A percentile compares a stretch with the other conserved stretches of the same genome.
phyloP scores from a whole-genome alignment of 2,329 filamentous ascomycete species.

The Colletotrichum agaves region DNA sequence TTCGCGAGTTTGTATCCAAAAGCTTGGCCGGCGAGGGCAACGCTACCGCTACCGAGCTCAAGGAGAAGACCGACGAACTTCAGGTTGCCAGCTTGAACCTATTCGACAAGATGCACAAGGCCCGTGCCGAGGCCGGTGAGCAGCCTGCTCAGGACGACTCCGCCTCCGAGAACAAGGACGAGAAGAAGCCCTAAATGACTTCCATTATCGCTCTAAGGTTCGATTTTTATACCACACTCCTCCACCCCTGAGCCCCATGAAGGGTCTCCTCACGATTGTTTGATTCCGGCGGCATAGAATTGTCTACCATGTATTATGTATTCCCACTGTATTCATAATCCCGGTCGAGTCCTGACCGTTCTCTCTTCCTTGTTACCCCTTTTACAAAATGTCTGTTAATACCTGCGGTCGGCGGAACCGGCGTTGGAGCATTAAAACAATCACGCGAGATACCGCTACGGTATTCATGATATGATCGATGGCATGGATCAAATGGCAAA shows the following conservation, averaged over 20 bases:
- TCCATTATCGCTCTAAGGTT: constrained; percentile 42
- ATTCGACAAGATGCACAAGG: constrained; percentile 99
- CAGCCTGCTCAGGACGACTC: constrained; percentile 70
- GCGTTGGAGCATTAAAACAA: constrained; percentile 65
- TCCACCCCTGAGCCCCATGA: background rate
- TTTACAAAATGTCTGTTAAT: constrained; percentile 58
- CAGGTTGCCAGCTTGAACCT: constrained; percentile 95
- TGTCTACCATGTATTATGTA: constrained; percentile 53
- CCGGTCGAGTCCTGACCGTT: constrained; percentile 44
- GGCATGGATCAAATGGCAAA: constrained; percentile 53
- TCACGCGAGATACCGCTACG: constrained; percentile 51
- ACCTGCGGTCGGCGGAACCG: constrained; percentile 57
- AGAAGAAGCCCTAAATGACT: constrained; percentile 71
- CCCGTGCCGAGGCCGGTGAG: constrained; percentile 75
- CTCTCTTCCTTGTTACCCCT: constrained; percentile 47
- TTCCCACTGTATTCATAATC: constrained; percentile 63
- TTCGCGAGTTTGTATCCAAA: constrained; percentile 92
- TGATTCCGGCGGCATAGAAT: constrained; percentile 48
- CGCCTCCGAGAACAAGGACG: constrained; percentile 71
- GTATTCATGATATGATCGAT: constrained; percentile 59
- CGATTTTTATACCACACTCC: constrained; percentile 2
- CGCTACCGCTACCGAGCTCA: constrained; percentile 90
- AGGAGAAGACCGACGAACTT: constrained; percentile 98
- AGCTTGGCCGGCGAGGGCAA: constrained; percentile 91
- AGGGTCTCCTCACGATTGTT: constrained; percentile 40